Percentiles rank a stretch among this genome's conserved stretches.
Conservation (phyloP, 306 rosid genomes). For the Erythrophleum fordii region DNA sequence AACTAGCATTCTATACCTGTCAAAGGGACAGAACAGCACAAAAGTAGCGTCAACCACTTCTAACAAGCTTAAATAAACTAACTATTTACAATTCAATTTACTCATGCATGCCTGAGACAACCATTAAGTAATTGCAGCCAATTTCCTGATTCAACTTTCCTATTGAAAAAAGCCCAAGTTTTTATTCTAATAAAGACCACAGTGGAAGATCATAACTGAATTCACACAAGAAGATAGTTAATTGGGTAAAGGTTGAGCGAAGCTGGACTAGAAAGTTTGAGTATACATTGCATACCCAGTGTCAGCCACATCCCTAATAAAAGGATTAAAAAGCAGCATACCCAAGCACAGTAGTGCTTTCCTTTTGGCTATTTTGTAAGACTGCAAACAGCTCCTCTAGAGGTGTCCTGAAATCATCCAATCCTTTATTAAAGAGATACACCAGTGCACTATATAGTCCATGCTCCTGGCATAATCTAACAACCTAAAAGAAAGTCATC, state of each 20-base stretch:
- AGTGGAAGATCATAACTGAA: constrained; percentile 19
- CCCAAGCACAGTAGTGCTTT: constrained; percentile 76
- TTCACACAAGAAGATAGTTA: constrained; percentile 13
- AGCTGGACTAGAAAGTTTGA: constrained; percentile 11
- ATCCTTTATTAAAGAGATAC: constrained; percentile 92
- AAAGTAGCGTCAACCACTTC: constrained; percentile 27
- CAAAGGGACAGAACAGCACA: constrained; percentile 29
- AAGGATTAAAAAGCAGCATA: constrained; percentile 47
- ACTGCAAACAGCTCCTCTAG: constrained; percentile 91
- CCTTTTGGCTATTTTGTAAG: constrained; percentile 67
- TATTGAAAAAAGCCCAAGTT: not conserved
- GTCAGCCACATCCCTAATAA: not conserved
- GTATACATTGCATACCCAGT: not conserved
- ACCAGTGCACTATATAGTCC: constrained; percentile 93
- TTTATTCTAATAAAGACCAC: not conserved
- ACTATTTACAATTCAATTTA: constrained; percentile 29
- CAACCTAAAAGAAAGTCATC: constrained; percentile 59
- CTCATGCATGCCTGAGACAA: not conserved
- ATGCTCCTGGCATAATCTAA: constrained; percentile 89
- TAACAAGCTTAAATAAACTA: constrained; percentile 32
- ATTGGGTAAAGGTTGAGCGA: constrained; percentile 22
- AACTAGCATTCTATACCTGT: constrained; percentile 92
- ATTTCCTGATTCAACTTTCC: constrained; percentile 18
- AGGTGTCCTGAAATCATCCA: constrained; percentile 91
- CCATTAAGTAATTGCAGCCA: constrained; percentile 16